phyloP scores from a whole-genome alignment of 2,329 filamentous ascomycete species.

The Scedosporium apiospermum region DNA sequence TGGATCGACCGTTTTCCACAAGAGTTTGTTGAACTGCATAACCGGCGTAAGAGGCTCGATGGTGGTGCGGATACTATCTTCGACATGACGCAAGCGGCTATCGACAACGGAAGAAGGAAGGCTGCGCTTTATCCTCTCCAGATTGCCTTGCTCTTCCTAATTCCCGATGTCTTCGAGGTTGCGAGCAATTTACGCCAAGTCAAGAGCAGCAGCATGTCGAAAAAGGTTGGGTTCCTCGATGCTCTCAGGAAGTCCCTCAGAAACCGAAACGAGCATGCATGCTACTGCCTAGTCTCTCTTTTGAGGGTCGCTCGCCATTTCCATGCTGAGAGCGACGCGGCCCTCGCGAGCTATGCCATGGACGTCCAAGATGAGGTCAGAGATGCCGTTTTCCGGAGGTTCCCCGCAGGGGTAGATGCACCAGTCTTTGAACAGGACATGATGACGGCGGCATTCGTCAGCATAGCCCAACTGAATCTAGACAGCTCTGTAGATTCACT shows the following conservation, averaged over 20 bases:
- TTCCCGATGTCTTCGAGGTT: slow-evolving; percentile 62
- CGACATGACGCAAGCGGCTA: slow-evolving; percentile 56
- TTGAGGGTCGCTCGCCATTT: slow-evolving; percentile 57
- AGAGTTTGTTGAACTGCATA: slow-evolving; percentile 57
- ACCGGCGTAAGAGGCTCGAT: slow-evolving; percentile 51
- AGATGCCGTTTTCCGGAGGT: slow-evolving; percentile 53
- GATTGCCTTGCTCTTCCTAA: slow-evolving; percentile 49
- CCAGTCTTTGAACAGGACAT: slow-evolving; percentile 50
- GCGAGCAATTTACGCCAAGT: slow-evolving; percentile 57
- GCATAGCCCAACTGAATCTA: slow-evolving; percentile 51
- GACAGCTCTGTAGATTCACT: slow-evolving; percentile 49
- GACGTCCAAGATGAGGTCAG: slow-evolving; percentile 61
- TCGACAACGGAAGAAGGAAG: slow-evolving; percentile 46
- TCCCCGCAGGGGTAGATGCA: slow-evolving; percentile 35
- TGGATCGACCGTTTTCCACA: slow-evolving; percentile 58
- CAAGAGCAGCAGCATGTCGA: slow-evolving; percentile 52
- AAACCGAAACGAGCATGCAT: slow-evolving; percentile 56
- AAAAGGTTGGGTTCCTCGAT: slow-evolving; percentile 58
- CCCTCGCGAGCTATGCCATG: slow-evolving; percentile 56
- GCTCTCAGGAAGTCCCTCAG: slow-evolving; percentile 51
- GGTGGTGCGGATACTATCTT: slow-evolving; percentile 58
- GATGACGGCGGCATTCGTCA: slow-evolving; percentile 58
- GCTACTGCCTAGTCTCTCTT: slow-evolving; percentile 55
- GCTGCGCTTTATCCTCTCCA: slow-evolving; percentile 53
- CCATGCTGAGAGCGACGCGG: slow-evolving; percentile 51